phyloP scores from a whole-genome alignment of 176 grass and related monocot genomes.

The Rhynchospora breviuscula region DNA sequence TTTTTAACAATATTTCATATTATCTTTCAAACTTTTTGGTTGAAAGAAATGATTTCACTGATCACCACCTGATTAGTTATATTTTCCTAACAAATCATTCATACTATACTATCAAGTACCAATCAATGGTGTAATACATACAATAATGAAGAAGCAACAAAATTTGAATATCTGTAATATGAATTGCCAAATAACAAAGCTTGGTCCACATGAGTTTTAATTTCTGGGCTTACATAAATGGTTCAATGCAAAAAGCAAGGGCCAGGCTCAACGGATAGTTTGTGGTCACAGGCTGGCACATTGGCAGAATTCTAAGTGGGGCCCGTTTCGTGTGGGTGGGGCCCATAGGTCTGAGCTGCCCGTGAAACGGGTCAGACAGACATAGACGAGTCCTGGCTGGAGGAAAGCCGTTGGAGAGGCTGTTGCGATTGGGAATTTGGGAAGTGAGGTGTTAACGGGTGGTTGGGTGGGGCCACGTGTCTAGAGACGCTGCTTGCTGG shows the following conservation, averaged over 20 bases:
- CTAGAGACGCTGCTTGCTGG: neutral
- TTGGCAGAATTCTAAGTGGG: slow-evolving; percentile 18
- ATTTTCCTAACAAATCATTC: too few relatives aligned
- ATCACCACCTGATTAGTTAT: too few relatives aligned
- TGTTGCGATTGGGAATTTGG: neutral
- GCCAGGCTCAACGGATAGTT: slow-evolving; percentile 28
- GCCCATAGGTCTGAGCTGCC: neutral
- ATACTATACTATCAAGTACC: too few relatives aligned
- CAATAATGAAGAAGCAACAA: too few relatives aligned
- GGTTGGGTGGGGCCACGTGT: neutral
- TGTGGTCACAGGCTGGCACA: slow-evolving; percentile 18
- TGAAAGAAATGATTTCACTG: too few relatives aligned
- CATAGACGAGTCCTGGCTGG: neutral
- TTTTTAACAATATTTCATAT: too few relatives aligned
- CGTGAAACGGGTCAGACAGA: slow-evolving; percentile 8
- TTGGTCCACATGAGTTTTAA: neutral
- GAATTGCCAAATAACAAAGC: neutral
- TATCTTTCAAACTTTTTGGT: too few relatives aligned
- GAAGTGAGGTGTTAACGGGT: neutral
- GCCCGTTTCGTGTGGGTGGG: neutral
- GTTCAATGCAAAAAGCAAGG: slow-evolving; percentile 9
- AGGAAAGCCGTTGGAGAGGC: slow-evolving; percentile 11
- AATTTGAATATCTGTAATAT: too few relatives aligned
- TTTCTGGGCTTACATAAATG: neutral
- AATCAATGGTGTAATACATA: too few relatives aligned